Percentiles rank a stretch among this genome's conserved stretches.
Conservation (phyloP, 345 rosid genomes). For the Physaria fendleri region DNA sequence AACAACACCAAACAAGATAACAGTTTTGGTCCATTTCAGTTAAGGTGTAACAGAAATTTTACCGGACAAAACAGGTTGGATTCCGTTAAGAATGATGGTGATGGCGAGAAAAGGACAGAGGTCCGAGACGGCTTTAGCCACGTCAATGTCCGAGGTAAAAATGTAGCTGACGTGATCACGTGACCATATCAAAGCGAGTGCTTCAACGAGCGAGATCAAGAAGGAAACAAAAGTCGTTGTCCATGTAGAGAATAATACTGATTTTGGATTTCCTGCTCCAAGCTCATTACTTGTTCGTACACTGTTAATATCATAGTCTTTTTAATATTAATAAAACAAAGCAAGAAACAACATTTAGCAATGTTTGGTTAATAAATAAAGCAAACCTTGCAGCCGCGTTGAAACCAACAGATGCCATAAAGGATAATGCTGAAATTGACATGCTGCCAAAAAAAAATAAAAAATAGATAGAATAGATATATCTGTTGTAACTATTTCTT, state of each 20-base stretch:
- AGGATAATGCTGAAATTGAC: constrained; percentile 42
- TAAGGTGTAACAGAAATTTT: too few relatives aligned
- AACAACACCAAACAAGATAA: background rate
- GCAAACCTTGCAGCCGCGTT: constrained; percentile 82
- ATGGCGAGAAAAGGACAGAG: constrained; percentile 55
- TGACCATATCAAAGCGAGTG: constrained; percentile 12
- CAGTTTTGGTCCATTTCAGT: background rate
- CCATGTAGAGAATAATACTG: constrained; percentile 47
- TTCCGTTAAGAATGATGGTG: constrained; percentile 55
- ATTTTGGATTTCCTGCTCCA: constrained; percentile 52
- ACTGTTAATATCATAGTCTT: too few relatives aligned
- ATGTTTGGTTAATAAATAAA: background rate
- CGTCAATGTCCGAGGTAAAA: constrained; percentile 48
- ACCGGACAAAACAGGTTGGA: too few relatives aligned
- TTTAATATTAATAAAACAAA: too few relatives aligned
- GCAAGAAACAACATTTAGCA: too few relatives aligned
- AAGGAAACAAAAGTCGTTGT: constrained; percentile 40
- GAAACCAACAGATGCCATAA: constrained; percentile 82
- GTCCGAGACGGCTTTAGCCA: constrained; percentile 57
- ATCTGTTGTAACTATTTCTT: too few relatives aligned
- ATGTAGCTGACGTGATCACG: constrained; percentile 43
- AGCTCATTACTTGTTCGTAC: constrained; percentile 65
- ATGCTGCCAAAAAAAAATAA: too few relatives aligned
- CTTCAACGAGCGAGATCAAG: constrained; percentile 31
- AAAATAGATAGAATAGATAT: too few relatives aligned